These are phyloP conservation scores for Aspergillus sp. DNA, from an alignment of 2,329 filamentous ascomycete genomes.

Conservation along the genomic window DNA sequence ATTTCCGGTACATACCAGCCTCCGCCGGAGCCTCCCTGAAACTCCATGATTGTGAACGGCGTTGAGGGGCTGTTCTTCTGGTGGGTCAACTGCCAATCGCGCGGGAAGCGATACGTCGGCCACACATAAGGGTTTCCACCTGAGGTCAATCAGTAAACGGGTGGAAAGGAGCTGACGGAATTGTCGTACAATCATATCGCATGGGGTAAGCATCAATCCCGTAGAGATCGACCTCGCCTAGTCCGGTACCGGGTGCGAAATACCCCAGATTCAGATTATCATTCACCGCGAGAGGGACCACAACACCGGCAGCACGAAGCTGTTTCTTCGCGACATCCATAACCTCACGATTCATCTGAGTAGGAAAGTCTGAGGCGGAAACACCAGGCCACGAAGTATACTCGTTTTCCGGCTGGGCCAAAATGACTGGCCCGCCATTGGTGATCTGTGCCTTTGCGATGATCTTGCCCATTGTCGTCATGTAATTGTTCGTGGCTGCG, in stretches of 20 bases:
- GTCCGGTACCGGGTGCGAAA: constrained; percentile 58
- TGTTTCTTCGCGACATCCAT: constrained; percentile 67
- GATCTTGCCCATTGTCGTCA: constrained; percentile 57
- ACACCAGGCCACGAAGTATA: constrained; percentile 50
- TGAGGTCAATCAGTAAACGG: neutral
- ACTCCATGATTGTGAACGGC: constrained; percentile 6
- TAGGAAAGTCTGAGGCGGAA: constrained; percentile 40
- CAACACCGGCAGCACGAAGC: constrained; percentile 62
- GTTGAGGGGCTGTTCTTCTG: constrained; percentile 2
- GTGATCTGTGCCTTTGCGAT: constrained; percentile 64
- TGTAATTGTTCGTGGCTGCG: constrained; percentile 49
- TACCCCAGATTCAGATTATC: constrained; percentile 60
- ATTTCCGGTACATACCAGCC: neutral
- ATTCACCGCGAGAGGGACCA: constrained; percentile 72
- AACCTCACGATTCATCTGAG: constrained; percentile 60
- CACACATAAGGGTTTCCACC: neutral
- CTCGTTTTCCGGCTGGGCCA: constrained; percentile 79
- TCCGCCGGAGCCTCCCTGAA: constrained; percentile 5
- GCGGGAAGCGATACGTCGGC: neutral
- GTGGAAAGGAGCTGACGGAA: neutral
- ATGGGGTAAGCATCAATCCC: constrained; percentile 34
- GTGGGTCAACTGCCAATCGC: neutral
- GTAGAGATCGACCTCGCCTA: constrained; percentile 44
- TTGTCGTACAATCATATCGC: neutral
- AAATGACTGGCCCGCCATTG: constrained; percentile 72